Base-by-base conservation (phyloP, 1,284 basidiomycete species). In the Neolentinus lepideus region DNA sequence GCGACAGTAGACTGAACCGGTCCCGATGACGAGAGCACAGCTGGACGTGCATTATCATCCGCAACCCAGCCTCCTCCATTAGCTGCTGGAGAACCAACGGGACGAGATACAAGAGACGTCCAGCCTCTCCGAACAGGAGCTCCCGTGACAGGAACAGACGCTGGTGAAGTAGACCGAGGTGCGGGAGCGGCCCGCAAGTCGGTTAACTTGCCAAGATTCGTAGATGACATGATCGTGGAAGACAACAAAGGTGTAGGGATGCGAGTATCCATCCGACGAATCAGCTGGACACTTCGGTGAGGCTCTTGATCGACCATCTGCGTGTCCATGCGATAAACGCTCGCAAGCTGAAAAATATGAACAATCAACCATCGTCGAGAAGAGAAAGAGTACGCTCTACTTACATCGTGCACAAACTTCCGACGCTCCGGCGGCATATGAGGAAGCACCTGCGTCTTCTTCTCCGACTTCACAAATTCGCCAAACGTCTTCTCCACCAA, bases 301-400 rank as follows among this genome's bases (percentile, higher is more conserved):
- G 92, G 92, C 62, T 94, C 92, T 62, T 88, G 86, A 66, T 94
- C 92, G 22, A 94, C 81, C 75, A 93, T 82, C 63, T 88, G 82
- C 0, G 85, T 83, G 60, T 89, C 88, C 67, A 94, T 83, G n/a
- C 88, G 77, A 66, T 95, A 94, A 1, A 87, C 72, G 22, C 78
- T 72, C 1, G 90, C 90, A 26, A 94, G 79, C 78, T 88, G 60
- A 27, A 64, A 46, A 31, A 54, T 14, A 14, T 53, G 19, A 47
- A 27, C 31, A 38, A 50, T 36, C 31, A 22, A 50, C 54, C 11
- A 52, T 10, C 10, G 10, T n/a, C 8, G n/a, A 35, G 16, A 24
- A 54, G 29, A 43, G 3, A 35, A 47, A 57, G 4, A 57, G 19
- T n/a, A 43, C 16, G 38, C 38, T 24, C 31, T 19, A 73, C 83